Base-by-base conservation (phyloP, 371 early-diverging fungal genomes). In the Enterocytospora artemiae region DNA sequence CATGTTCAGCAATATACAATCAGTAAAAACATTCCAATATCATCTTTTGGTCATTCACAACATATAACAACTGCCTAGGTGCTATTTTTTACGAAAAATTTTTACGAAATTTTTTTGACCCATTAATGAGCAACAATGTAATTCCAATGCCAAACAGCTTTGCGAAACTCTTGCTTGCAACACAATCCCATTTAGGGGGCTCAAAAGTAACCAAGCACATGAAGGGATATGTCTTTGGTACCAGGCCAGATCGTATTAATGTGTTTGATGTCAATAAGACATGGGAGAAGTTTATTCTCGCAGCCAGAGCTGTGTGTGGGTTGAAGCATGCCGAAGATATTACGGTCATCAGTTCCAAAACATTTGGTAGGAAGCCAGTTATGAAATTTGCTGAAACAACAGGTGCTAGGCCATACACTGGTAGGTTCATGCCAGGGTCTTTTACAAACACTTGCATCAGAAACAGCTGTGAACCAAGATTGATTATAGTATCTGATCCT, bases 391-490 rank as follows among this genome's bases (percentile, higher is more conserved):
- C 92, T 61, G 85, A 88, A 73, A 87, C 88, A 84, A 90, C 90
- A 71, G 93, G 92, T 63, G 89, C 90, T 54, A 89, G 89, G 76
- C 90, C 93, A 74, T 87, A 92, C 66, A 92, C 93, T 59, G 95
- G 94, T 78, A 88, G 94, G 71, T 96, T 96, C 87, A 93, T 96
- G 76, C 96, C 99, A 68, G 97, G 99, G 83, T 92, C 90, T 79
- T 96, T 98, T 84, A 95, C 97, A 76, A 97, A 98, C 83, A 89
- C 92, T 83, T 89, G 88, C 81, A 94, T 95, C 71, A 91, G 89
- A 73, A 82, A 89, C 62, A 91, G 94, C 86, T 86, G 87, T 78
- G 97, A 98, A 81, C 96, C 97, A 69, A 86, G 92, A 61, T 77
- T 96, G 64, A 86, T 98, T 77, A 84, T 98, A 72, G 89, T 90